These are phyloP conservation scores for Tardiomyces blankii DNA, from an alignment of 1,139 yeast genomes.

Conservation along the genomic window DNA sequence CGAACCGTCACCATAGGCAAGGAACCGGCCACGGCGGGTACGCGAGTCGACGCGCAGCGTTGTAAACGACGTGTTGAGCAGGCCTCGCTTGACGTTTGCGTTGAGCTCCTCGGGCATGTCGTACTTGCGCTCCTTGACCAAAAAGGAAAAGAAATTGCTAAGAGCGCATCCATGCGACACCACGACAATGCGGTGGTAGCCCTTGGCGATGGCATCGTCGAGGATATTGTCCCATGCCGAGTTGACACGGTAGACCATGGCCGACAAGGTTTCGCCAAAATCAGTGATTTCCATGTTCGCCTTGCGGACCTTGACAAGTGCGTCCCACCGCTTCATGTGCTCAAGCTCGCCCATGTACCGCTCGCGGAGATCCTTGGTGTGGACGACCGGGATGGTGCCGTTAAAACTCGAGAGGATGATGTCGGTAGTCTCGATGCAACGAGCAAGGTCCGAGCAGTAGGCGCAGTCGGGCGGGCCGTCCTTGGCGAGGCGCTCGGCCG, in stretches of 20 bases:
- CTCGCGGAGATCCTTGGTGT: slow-evolving; percentile 48
- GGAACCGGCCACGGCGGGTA: neutral
- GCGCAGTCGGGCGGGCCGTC: slow-evolving; percentile 14
- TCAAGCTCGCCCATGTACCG: slow-evolving; percentile 72
- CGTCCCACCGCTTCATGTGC: slow-evolving; percentile 38
- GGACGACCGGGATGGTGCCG: slow-evolving; percentile 10
- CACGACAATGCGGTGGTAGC: neutral
- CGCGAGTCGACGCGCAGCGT: neutral
- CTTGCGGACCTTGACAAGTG: neutral
- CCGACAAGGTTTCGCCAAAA: neutral
- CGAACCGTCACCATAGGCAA: neutral
- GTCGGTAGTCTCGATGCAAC: slow-evolving; percentile 22
- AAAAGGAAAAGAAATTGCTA: neutral
- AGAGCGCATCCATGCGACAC: neutral
- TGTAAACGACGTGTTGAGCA: neutral
- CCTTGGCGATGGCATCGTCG: neutral
- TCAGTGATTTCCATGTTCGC: neutral
- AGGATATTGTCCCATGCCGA: neutral
- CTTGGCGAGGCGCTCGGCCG: slow-evolving; percentile 27
- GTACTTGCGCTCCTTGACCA: neutral
- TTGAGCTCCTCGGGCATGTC: neutral
- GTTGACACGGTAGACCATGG: neutral
- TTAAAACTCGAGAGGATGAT: slow-evolving; percentile 10
- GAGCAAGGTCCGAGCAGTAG: slow-evolving; percentile 21
- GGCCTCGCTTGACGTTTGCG: neutral